These are phyloP conservation scores for Orobanche coerulescens DNA, from an alignment of 257 asterid species.

Conservation along the genomic window DNA sequence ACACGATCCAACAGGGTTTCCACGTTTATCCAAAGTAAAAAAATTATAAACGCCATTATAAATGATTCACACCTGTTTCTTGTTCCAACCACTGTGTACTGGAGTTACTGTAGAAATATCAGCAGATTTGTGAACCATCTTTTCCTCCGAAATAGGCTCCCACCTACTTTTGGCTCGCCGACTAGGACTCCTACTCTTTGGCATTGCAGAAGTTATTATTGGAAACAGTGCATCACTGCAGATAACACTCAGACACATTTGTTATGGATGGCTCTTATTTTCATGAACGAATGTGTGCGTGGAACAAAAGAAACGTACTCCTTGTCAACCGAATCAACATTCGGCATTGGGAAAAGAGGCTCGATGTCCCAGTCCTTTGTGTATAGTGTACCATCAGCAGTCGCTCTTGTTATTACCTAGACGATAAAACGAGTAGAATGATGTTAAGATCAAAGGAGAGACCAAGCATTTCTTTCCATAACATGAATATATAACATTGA, in stretches of 20 bases:
- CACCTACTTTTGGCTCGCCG: constrained; percentile 94
- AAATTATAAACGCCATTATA: background rate
- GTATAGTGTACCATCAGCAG: constrained; percentile 78
- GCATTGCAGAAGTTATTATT: constrained; percentile 32
- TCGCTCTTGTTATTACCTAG: constrained; percentile 78
- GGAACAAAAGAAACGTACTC: constrained; percentile 43
- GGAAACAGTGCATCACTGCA: constrained; percentile 47
- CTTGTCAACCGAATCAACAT: constrained; percentile 38
- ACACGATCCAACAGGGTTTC: background rate
- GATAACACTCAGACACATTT: constrained; percentile 19
- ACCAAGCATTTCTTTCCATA: background rate
- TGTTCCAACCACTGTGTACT: constrained; percentile 67
- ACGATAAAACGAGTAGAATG: constrained; percentile 13
- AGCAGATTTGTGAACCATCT: constrained; percentile 42
- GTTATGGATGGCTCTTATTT: constrained; percentile 12
- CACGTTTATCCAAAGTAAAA: background rate
- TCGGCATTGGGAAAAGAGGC: constrained; percentile 74
- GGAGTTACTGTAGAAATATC: constrained; percentile 35
- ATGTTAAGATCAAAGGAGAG: constrained; percentile 13
- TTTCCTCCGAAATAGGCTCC: constrained; percentile 84
- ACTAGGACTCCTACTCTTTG: constrained; percentile 67
- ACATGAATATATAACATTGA: constrained; percentile 9
- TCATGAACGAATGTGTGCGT: constrained; percentile 3
- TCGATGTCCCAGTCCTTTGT: constrained; percentile 86
- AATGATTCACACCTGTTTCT: constrained; percentile 50